Evolutionary conservation across 2,329 filamentous ascomycete species (phyloP).

Genomic region (Reticulascus tulasneorum): DNA sequence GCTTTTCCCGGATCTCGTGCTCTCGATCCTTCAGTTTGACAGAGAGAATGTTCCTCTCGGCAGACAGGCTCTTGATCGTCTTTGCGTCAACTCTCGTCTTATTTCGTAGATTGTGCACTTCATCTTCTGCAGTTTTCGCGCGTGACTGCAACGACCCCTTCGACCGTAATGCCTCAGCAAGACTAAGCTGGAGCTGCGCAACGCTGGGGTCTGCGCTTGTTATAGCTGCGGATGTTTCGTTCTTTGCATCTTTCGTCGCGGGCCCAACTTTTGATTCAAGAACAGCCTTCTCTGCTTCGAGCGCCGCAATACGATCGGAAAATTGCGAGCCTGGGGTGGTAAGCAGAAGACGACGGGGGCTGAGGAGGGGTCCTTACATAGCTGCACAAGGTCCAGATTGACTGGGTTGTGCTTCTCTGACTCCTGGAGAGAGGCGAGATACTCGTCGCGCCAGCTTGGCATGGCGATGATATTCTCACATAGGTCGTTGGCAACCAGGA

Average conservation of each 20-base stretch:
- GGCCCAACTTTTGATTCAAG: slow-evolving; percentile 25
- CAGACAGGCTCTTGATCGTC: slow-evolving; percentile 57
- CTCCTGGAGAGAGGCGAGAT: slow-evolving; percentile 69
- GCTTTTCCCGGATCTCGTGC: slow-evolving; percentile 80
- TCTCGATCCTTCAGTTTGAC: slow-evolving; percentile 74
- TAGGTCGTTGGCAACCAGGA: slow-evolving; percentile 1
- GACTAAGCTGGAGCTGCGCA: slow-evolving; percentile 60
- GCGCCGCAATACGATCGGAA: slow-evolving; percentile 60
- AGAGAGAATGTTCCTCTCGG: slow-evolving; percentile 58
- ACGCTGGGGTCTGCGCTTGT: slow-evolving; percentile 27
- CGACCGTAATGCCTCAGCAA: slow-evolving; percentile 72
- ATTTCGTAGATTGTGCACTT: slow-evolving; percentile 60
- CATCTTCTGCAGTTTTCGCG: slow-evolving; percentile 57
- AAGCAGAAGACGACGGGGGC: slow-evolving; percentile 1
- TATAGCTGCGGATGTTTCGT: slow-evolving; percentile 2
- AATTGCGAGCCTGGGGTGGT: slow-evolving; percentile 55
- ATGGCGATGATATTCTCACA: slow-evolving; percentile 24
- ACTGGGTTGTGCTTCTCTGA: slow-evolving; percentile 63
- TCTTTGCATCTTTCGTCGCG: slow-evolving; percentile 19
- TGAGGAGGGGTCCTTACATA: slow-evolving; percentile 54
- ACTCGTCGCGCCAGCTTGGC: slow-evolving; percentile 75
- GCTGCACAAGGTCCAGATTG: slow-evolving; percentile 66
- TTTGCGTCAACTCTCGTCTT: slow-evolving; percentile 57
- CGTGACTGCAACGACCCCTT: slow-evolving; percentile 64
- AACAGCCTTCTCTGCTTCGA: slow-evolving; percentile 55